Conservation (phyloP, 345 rosid genomes). For the Heritiera fomes region DNA sequence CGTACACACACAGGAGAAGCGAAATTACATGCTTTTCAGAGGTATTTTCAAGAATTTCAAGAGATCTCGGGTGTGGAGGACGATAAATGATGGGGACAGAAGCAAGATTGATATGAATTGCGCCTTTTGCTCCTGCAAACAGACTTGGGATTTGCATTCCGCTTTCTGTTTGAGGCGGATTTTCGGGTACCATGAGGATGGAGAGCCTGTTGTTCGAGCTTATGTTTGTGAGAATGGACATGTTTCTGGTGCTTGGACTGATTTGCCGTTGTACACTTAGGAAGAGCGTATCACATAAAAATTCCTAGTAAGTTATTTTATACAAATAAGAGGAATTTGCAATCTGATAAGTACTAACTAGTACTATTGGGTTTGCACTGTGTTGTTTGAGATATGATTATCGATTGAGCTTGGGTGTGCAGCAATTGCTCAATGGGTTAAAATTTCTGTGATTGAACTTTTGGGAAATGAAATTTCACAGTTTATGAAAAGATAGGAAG, state of each 20-base stretch:
- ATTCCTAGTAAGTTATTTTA: neutral
- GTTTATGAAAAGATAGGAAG: neutral
- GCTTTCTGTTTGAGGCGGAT: slow-evolving; percentile 84
- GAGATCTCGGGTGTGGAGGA: slow-evolving; percentile 81
- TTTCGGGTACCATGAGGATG: slow-evolving; percentile 85
- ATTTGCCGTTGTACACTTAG: slow-evolving; percentile 65
- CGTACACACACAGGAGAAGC: slow-evolving; percentile 72
- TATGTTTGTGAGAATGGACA: slow-evolving; percentile 97
- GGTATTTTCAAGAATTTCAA: slow-evolving; percentile 91
- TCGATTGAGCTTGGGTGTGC: neutral
- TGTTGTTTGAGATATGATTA: neutral
- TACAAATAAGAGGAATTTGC: neutral
- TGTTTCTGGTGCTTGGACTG: slow-evolving; percentile 96
- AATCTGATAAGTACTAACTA: neutral
- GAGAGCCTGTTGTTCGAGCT: slow-evolving; percentile 94
- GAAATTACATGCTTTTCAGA: slow-evolving; percentile 87
- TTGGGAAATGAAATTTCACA: neutral
- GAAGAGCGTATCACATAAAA: neutral
- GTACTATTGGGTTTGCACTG: neutral
- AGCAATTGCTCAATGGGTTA: neutral
- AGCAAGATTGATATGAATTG: slow-evolving; percentile 66
- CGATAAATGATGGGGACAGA: slow-evolving; percentile 67
- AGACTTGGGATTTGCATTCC: slow-evolving; percentile 90
- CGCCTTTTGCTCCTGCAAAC: slow-evolving; percentile 71
- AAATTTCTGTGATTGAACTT: neutral